A percentile compares a stretch with the other conserved stretches of the same genome.
phyloP scores from a whole-genome alignment of 257 asterid genomes.

The Cynanchum wilfordii region DNA sequence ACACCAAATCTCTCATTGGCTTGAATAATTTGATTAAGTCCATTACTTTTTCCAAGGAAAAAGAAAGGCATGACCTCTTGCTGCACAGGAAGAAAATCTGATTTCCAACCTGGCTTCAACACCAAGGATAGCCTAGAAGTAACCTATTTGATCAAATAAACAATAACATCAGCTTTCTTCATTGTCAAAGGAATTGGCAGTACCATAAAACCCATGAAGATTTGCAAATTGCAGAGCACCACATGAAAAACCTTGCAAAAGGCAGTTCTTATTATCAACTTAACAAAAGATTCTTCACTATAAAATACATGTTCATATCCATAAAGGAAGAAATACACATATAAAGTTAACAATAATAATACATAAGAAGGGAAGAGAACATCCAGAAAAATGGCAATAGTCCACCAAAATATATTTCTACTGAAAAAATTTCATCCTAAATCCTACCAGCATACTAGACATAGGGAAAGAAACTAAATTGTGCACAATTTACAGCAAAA shows the following conservation, averaged over 20 bases:
- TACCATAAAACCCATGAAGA: neutral
- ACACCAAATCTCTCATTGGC: conserved; percentile 24
- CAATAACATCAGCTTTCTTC: conserved; percentile 16
- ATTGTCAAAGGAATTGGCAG: neutral
- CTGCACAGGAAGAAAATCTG: neutral
- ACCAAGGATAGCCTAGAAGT: neutral
- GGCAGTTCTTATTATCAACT: neutral
- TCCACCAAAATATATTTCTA: neutral
- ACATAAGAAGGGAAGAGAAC: neutral
- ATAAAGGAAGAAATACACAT: neutral
- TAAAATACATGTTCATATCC: neutral
- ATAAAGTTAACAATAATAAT: neutral
- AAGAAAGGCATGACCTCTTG: conserved; percentile 30
- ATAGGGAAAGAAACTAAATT: neutral
- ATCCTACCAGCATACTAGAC: neutral
- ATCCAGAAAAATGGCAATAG: neutral
- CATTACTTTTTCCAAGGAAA: conserved; percentile 18
- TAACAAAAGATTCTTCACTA: neutral
- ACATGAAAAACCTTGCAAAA: neutral
- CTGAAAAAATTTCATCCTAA: neutral
- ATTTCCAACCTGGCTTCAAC: neutral
- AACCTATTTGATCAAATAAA: neutral
- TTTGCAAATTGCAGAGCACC: neutral
- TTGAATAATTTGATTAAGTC: conserved; percentile 13
- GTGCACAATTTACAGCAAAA: neutral